These are phyloP conservation scores for Talaromyces rugulosus DNA, from an alignment of 2,329 filamentous ascomycete species.

Conservation along the genomic window DNA sequence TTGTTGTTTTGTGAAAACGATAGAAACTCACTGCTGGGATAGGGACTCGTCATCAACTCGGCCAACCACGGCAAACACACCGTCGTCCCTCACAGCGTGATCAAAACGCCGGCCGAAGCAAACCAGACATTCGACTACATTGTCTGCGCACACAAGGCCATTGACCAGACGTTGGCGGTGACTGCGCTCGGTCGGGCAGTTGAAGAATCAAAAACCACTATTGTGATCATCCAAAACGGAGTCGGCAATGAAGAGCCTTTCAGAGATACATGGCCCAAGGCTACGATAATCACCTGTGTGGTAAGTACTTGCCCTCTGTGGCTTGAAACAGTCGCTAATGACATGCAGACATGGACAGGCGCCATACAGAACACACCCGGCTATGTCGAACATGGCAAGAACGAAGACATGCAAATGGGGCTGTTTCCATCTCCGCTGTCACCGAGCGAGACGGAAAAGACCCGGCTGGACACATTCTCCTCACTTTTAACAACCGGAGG, in stretches of 20 bases:
- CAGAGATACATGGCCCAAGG: slow-evolving; percentile 25
- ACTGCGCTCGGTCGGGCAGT: slow-evolving; percentile 32
- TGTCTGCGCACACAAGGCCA: slow-evolving; percentile 39
- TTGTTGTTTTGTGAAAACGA: not conserved
- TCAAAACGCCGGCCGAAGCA: slow-evolving; percentile 34
- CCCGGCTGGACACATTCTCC: slow-evolving; percentile 40
- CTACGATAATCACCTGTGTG: slow-evolving; percentile 35
- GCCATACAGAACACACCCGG: slow-evolving; percentile 50
- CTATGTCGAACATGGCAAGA: slow-evolving; percentile 47
- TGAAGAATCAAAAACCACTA: slow-evolving; percentile 28
- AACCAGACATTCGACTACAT: slow-evolving; percentile 30
- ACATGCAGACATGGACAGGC: slow-evolving; percentile 50
- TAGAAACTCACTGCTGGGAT: not conserved
- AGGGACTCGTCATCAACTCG: slow-evolving; percentile 42
- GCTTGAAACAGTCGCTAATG: not conserved
- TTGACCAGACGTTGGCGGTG: slow-evolving; percentile 38
- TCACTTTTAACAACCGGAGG: slow-evolving; percentile 38
- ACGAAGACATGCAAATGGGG: slow-evolving; percentile 54
- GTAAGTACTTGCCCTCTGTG: slow-evolving; percentile 29
- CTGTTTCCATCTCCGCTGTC: slow-evolving; percentile 42
- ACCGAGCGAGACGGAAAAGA: slow-evolving; percentile 27
- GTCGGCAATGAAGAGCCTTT: slow-evolving; percentile 41
- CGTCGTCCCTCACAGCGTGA: slow-evolving; percentile 30
- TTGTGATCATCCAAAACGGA: slow-evolving; percentile 40
- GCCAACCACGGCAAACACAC: slow-evolving; percentile 38